Evolutionary conservation across 768 basidiomycete genomes (phyloP), one percentile per base, ranked within the genome.

Genomic region (Candolleomyces aberdarensis): DNA sequence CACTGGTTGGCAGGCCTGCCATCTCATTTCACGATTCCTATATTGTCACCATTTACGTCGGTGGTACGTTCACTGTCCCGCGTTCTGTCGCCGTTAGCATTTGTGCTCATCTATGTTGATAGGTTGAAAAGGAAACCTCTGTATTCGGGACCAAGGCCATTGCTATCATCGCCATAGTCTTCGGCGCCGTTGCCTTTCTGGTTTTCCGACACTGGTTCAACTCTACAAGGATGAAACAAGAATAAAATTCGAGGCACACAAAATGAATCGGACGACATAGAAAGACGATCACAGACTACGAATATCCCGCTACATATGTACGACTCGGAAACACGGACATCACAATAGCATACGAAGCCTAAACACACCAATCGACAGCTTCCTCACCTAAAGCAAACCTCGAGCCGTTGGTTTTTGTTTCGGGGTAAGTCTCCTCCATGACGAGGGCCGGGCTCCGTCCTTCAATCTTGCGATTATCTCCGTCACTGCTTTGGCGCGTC

Each of bases 61-160:
- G 90, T 91, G 68, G 89, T 91, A 61, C 59, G 83, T 75, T 2
- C 55, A 13, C 6, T 11, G 36, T 57, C 36, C 10, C 22, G 20
- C 48, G 32, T 32, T 26, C 10, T 7, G 52, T 43, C 29, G 3
- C 3, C 3, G 22, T 47, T 32, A 31, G 22, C 63, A 17, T 17
- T 36, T 17, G 2, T 10, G 11, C 17, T 60, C 60, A 46, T 26
- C 6, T 11, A 36, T 44, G 29, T 48, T 19, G 39, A 6, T 58
- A 92, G 90, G 82, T 89, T n/a, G 90, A 92, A 64, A 82, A 89
- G 49, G 89, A 92, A 71, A 83, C 83, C 0, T 88, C 89, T 0
- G 56, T 61, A 14, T 57, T 61, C 31, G 54, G 60, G 3, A 57
- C 60, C n/a, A 44, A 39, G 11, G 56, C 47, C 6, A 56, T 61